Evolutionary conservation across 257 asterid species (phyloP).

Genomic region (Parsonsia alboflavescens): DNA sequence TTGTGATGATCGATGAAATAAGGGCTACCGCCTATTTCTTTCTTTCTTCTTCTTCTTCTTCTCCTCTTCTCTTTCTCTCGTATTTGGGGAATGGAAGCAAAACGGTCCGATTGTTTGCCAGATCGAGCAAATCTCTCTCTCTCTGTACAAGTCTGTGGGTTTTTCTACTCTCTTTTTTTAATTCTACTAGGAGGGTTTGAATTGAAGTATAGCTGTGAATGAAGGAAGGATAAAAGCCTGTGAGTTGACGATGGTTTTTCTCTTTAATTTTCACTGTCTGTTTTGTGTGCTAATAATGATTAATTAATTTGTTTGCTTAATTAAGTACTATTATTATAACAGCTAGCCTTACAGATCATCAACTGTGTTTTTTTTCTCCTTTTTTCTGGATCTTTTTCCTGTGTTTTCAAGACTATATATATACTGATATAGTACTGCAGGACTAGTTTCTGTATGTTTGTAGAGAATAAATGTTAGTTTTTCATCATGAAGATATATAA

Average conservation of each 20-base stretch:
- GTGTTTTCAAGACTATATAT: not conserved
- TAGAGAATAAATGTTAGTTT: conserved; percentile 7
- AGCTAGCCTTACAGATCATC: too few relatives aligned
- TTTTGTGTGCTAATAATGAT: too few relatives aligned
- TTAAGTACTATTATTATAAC: too few relatives aligned
- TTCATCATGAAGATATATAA: conserved; percentile 3
- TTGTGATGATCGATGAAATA: too few relatives aligned
- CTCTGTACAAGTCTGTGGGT: not conserved
- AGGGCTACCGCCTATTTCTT: too few relatives aligned
- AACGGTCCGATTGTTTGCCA: conserved; percentile 53
- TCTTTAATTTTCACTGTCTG: too few relatives aligned
- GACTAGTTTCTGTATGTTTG: not conserved
- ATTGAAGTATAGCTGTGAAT: not conserved
- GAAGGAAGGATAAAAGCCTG: too few relatives aligned
- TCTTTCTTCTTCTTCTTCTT: conserved; percentile 20
- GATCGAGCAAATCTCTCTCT: conserved; percentile 18
- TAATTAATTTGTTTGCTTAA: too few relatives aligned
- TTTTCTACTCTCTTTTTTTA: not conserved
- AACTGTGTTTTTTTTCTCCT: not conserved
- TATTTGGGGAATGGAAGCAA: conserved; percentile 61
- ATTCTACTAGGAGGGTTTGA: not conserved
- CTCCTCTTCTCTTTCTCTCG: conserved; percentile 30
- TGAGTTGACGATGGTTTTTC: too few relatives aligned
- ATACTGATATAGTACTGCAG: not conserved
- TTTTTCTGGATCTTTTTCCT: too few relatives aligned